phyloP scores from a whole-genome alignment of 805 yeast species.

The Pichia exigua region DNA sequence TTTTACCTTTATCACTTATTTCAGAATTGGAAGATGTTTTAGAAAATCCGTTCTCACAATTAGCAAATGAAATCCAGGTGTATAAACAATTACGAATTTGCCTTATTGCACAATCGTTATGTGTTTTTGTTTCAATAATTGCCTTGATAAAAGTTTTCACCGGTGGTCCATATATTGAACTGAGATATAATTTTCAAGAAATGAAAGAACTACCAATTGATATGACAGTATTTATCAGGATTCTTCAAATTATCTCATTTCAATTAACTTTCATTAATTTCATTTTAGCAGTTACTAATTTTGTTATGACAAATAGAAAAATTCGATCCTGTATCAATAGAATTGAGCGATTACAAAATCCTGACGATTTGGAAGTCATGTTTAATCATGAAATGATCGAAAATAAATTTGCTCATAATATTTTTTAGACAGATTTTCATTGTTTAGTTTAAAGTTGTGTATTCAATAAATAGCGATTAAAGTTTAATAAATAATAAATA shows the following conservation, averaged over 20 bases:
- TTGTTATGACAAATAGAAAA: slow-evolving; percentile 19
- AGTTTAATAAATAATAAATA: not conserved
- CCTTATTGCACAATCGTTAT: slow-evolving; percentile 14
- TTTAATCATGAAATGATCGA: slow-evolving; percentile 8
- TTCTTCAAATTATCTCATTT: slow-evolving; percentile 21
- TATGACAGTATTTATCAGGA: slow-evolving; percentile 4
- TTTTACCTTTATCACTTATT: slow-evolving; percentile 19
- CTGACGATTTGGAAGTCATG: slow-evolving; percentile 2
- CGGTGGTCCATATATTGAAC: slow-evolving; percentile 8
- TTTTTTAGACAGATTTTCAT: slow-evolving; percentile 12
- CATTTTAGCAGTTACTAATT: slow-evolving; percentile 17
- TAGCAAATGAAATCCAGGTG: slow-evolving; percentile 18
- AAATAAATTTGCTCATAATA: slow-evolving; percentile 16
- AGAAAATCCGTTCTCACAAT: slow-evolving; percentile 19
- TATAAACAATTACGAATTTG: slow-evolving; percentile 18
- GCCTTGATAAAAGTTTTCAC: slow-evolving; percentile 16
- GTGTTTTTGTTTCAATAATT: slow-evolving; percentile 17
- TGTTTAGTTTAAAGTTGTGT: not conserved
- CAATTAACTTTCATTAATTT: slow-evolving; percentile 16
- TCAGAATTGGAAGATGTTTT: slow-evolving; percentile 19
- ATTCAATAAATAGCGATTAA: not conserved
- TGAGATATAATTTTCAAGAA: not conserved
- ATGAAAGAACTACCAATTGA: slow-evolving; percentile 2
- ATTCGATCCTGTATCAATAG: slow-evolving; percentile 21
- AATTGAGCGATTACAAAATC: slow-evolving; percentile 16